These are phyloP conservation scores for Russula griseocarnosa DNA, from an alignment of 768 basidiomycete genomes.

Conservation along the genomic window DNA sequence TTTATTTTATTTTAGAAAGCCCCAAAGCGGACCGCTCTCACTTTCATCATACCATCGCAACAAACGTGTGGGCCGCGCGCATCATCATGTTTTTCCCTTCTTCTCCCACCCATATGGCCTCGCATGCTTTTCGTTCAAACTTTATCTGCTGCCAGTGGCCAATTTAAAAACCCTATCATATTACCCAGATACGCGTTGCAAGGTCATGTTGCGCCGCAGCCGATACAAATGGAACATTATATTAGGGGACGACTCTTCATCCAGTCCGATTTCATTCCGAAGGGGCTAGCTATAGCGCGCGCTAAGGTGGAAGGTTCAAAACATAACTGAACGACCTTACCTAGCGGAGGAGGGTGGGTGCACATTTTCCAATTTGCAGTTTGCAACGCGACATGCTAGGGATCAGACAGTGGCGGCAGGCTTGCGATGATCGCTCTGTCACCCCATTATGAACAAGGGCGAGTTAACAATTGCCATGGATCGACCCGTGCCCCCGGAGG, in stretches of 20 bases:
- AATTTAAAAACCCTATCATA: too few relatives aligned
- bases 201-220: too few relatives aligned
- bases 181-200: too few relatives aligned
- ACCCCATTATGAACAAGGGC: background rate
- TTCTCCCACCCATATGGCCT: too few relatives aligned
- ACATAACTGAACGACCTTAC: background rate
- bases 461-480: background rate
- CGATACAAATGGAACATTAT: background rate
- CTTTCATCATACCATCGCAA: too few relatives aligned
- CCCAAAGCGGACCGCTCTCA: too few relatives aligned
- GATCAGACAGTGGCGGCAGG: background rate
- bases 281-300: background rate
- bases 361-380: background rate
- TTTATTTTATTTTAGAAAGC: too few relatives aligned
- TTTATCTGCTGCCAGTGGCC: too few relatives aligned
- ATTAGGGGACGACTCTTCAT: too few relatives aligned
- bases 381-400: background rate
- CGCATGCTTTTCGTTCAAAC: too few relatives aligned
- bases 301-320: background rate
- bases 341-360: background rate
- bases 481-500: background rate
- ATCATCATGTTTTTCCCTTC: too few relatives aligned
- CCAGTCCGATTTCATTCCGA: background rate
- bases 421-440: background rate
- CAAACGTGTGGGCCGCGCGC: too few relatives aligned